Percentiles rank a stretch among this genome's conserved stretches.
These are phyloP conservation scores for Penicillium brevicompactum DNA, from an alignment of 2,329 filamentous ascomycete genomes.

Conservation along the genomic window DNA sequence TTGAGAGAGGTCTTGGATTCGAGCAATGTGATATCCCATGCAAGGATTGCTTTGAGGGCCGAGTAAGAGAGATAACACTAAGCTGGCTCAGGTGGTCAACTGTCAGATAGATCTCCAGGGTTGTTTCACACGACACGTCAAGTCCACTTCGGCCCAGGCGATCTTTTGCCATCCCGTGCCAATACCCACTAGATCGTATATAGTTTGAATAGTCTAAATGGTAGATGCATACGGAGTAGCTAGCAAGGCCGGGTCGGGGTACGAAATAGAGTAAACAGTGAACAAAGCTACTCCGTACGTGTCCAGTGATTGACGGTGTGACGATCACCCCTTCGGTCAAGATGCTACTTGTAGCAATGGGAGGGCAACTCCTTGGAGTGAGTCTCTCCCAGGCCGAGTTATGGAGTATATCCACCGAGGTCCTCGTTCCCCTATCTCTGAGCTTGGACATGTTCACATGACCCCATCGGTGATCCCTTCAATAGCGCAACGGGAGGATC, in stretches of 20 bases:
- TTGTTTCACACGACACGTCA: neutral
- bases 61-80: neutral
- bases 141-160: neutral
- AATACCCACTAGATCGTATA: neutral
- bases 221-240: neutral
- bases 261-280: too few species aligned
- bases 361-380: too few species aligned
- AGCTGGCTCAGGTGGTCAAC: neutral
- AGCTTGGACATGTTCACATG: constrained; percentile 5
- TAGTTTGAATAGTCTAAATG: neutral
- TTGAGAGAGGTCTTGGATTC: neutral
- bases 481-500: constrained; percentile 5
- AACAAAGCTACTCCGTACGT: too few species aligned
- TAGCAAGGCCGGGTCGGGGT: neutral
- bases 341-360: too few species aligned
- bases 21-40: neutral
- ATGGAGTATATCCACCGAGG: neutral
- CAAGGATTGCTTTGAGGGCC: neutral
- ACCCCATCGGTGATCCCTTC: neutral
- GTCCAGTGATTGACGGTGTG: too few species aligned
- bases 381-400: too few species aligned
- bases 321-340: too few species aligned
- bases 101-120: neutral
- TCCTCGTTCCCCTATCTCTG: constrained; percentile 2
- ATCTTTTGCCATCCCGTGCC: neutral